phyloP scores from a whole-genome alignment of 2,329 filamentous ascomycete species.

The Fusarium bulbicola region DNA sequence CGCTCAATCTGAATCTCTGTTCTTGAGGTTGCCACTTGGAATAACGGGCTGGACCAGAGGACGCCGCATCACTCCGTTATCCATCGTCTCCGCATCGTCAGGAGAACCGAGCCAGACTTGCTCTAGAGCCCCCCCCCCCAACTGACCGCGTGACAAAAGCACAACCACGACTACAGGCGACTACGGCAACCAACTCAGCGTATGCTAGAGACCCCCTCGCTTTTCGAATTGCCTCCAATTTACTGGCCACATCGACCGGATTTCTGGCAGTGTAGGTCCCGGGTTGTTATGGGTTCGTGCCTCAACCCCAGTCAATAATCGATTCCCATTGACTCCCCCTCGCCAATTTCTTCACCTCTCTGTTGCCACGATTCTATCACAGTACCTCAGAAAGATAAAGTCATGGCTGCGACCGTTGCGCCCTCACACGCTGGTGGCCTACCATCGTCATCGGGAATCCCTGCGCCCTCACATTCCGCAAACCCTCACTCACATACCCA shows the following conservation, averaged over 20 bases:
- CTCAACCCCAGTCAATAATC: conserved; percentile 21
- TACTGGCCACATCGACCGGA: background rate
- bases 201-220: background rate
- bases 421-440: conserved; percentile 43
- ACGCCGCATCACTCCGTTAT: conserved; percentile 1
- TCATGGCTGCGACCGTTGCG: conserved; percentile 47
- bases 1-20: background rate
- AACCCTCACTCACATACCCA: conserved; percentile 30
- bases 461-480: conserved; percentile 33
- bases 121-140: conserved; percentile 20
- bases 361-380: background rate
- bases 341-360: background rate
- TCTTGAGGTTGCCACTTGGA: background rate
- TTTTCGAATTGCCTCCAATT: background rate
- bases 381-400: background rate
- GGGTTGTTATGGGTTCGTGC: conserved; percentile 25
- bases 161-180: conserved; percentile 8
- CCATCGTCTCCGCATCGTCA: conserved; percentile 21
- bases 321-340: conserved; percentile 5
- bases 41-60: background rate
- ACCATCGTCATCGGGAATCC: conserved; percentile 36
- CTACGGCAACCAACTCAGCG: background rate
- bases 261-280: conserved; percentile 7
- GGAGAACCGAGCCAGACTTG: conserved; percentile 23
- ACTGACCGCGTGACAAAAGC: conserved; percentile 29